Conservation (phyloP, 441 rosid genomes). For the Kokia cookei region DNA sequence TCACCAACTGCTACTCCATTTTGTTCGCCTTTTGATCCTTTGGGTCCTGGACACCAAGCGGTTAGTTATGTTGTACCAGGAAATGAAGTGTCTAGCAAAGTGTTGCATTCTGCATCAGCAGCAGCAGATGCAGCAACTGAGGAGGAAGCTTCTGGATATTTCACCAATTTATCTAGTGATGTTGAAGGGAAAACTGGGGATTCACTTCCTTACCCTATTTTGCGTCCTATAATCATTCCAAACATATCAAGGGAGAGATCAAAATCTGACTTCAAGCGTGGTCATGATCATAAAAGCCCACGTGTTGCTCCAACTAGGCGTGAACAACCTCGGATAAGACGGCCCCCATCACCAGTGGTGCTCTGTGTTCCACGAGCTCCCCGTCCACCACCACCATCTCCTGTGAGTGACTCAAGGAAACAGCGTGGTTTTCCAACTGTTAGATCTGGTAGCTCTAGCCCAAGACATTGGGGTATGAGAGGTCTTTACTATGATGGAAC, state of each 20-base stretch:
- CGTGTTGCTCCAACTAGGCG: conserved; percentile 71
- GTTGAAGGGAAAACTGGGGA: conserved; percentile 69
- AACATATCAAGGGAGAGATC: conserved; percentile 63
- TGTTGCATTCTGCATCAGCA: conserved; percentile 53
- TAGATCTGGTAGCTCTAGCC: conserved; percentile 99
- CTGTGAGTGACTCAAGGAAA: conserved; percentile 82
- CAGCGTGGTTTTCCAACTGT: conserved; percentile 91
- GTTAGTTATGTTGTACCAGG: conserved; percentile 85
- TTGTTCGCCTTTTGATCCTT: conserved; percentile 86
- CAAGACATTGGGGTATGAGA: conserved; percentile 95
- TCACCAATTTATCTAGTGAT: conserved; percentile 55
- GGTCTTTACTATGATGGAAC: conserved; percentile 80
- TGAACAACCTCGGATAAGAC: conserved; percentile 81
- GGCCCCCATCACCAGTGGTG: conserved; percentile 98
- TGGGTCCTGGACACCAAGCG: conserved; percentile 78
- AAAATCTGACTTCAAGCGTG: conserved; percentile 63
- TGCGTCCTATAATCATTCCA: conserved; percentile 93
- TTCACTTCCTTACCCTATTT: conserved; percentile 73
- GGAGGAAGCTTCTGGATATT: conserved; percentile 67
- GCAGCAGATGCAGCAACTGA: conserved; percentile 50
- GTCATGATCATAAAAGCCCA: conserved; percentile 73
- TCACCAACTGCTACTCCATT: conserved; percentile 92
- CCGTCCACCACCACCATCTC: conserved; percentile 92
- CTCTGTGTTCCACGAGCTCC: conserved; percentile 97
- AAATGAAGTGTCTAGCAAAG: conserved; percentile 72